Evolutionary conservation across 768 basidiomycete species (phyloP).

Genomic region (Kwoniella newhampshirensis): DNA sequence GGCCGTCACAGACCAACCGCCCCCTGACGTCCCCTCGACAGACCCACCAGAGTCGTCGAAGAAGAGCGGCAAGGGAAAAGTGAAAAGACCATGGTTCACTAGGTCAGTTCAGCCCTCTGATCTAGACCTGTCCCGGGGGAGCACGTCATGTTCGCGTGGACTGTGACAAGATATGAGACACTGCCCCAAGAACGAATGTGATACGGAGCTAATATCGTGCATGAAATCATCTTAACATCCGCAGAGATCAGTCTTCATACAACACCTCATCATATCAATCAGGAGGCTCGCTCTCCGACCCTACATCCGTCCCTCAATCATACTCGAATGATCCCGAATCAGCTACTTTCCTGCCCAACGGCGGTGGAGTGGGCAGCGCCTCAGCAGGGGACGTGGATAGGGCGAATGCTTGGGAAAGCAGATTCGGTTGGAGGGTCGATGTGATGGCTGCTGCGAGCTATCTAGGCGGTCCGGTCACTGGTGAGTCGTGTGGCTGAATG

Average conservation of each 20-base stretch:
- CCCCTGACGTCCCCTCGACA: constrained; percentile 48
- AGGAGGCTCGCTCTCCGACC: constrained; percentile 58
- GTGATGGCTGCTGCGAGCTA: constrained; percentile 66
- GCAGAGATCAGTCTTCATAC: constrained; percentile 46
- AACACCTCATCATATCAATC: constrained; percentile 65
- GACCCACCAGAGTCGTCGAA: constrained; percentile 44
- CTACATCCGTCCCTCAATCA: constrained; percentile 40
- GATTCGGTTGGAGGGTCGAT: constrained; percentile 67
- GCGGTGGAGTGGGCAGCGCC: constrained; percentile 50
- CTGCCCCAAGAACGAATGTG: too few species aligned
- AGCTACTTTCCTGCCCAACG: constrained; percentile 53
- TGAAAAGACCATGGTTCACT: constrained; percentile 62
- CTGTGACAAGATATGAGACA: too few species aligned
- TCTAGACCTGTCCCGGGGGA: constrained; percentile 16
- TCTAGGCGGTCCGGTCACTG: constrained; percentile 69
- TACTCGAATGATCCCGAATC: constrained; percentile 54
- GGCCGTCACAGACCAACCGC: constrained; percentile 47
- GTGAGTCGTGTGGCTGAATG: too few species aligned
- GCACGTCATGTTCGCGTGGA: too few species aligned
- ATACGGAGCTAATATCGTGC: too few species aligned
- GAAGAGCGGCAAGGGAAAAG: constrained; percentile 42
- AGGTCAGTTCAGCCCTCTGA: constrained; percentile 49
- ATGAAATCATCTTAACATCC: too few species aligned
- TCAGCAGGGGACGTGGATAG: constrained; percentile 55
- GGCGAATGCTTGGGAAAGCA: constrained; percentile 69